Evolutionary conservation across 2,329 filamentous ascomycete genomes (phyloP).

Genomic region (Fonsecaea monophora): DNA sequence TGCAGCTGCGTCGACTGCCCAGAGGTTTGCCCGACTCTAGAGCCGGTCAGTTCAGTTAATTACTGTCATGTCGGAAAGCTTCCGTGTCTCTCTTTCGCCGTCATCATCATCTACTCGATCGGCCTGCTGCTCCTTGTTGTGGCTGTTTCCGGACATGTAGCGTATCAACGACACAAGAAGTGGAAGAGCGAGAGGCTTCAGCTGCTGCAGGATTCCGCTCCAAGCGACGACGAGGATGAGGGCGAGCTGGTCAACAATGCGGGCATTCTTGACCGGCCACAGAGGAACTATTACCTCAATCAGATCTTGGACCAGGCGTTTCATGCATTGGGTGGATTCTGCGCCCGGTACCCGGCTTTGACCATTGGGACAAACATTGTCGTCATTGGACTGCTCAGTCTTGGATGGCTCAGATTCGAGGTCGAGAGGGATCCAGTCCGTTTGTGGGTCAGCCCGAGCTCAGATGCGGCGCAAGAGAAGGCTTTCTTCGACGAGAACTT

Average conservation of each 20-base stretch:
- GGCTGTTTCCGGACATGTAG: constrained; percentile 74
- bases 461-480: constrained; percentile 89
- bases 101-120: constrained; percentile 83
- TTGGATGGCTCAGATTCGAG: constrained; percentile 88
- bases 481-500: constrained; percentile 91
- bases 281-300: constrained; percentile 82
- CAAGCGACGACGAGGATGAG: constrained; percentile 86
- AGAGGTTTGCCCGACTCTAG: constrained; percentile 80
- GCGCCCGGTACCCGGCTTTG: constrained; percentile 81
- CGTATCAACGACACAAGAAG: constrained; percentile 74
- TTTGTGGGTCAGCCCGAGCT: constrained; percentile 95
- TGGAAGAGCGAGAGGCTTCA: constrained; percentile 82
- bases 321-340: constrained; percentile 76
- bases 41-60: constrained; percentile 71
- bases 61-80: constrained; percentile 83
- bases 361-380: constrained; percentile 80
- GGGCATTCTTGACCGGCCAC: constrained; percentile 78
- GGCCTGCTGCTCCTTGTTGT: constrained; percentile 72
- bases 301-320: constrained; percentile 81
- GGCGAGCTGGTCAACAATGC: constrained; percentile 79
- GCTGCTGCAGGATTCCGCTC: constrained; percentile 80
- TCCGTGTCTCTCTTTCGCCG: constrained; percentile 92
- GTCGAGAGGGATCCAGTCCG: constrained; percentile 89
- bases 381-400: constrained; percentile 76
- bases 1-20: constrained; percentile 96